phyloP scores from a whole-genome alignment of 352 stramenopile genomes.

The Pythium pyrilobum region DNA sequence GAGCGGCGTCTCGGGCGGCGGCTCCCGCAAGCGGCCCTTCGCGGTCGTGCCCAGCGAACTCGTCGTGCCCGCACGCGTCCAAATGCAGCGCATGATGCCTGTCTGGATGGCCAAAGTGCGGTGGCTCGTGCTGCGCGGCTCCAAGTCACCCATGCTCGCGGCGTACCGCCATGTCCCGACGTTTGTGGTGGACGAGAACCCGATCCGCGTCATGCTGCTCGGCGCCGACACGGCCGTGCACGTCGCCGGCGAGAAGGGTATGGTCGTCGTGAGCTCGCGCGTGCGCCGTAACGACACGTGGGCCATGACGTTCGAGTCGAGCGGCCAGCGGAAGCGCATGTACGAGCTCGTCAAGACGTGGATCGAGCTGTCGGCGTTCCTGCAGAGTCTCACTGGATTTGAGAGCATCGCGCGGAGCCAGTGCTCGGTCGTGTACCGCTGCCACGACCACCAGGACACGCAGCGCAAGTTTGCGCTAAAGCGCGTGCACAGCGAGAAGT shows the following conservation, averaged over 20 bases:
- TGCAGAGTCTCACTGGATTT: constrained; percentile 41
- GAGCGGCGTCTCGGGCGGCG: background rate
- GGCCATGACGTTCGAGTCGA: constrained; percentile 40
- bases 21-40: constrained; percentile 15
- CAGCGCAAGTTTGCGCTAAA: constrained; percentile 42
- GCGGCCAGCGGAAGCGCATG: constrained; percentile 35
- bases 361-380: constrained; percentile 48
- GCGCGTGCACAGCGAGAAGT: constrained; percentile 30
- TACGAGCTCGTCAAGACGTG: constrained; percentile 46
- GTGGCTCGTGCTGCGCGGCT: constrained; percentile 56
- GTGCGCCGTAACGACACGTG: constrained; percentile 52
- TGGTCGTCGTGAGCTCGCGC: constrained; percentile 47
- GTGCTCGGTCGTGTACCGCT: constrained; percentile 52
- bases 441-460: constrained; percentile 26
- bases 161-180: constrained; percentile 35
- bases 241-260: constrained; percentile 32
- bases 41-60: constrained; percentile 46
- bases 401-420: constrained; percentile 44
- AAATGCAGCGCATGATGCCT: constrained; percentile 42
- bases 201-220: constrained; percentile 48
- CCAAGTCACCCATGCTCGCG: constrained; percentile 50
- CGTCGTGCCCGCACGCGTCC: constrained; percentile 37
- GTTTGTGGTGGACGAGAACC: constrained; percentile 31
- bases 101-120: constrained; percentile 46
- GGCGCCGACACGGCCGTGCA: constrained; percentile 41